A percentile compares a stretch with the other conserved stretches of the same genome.
phyloP scores from a whole-genome alignment of 192 early-diverging fungal species.

The Coemansia sp. region DNA sequence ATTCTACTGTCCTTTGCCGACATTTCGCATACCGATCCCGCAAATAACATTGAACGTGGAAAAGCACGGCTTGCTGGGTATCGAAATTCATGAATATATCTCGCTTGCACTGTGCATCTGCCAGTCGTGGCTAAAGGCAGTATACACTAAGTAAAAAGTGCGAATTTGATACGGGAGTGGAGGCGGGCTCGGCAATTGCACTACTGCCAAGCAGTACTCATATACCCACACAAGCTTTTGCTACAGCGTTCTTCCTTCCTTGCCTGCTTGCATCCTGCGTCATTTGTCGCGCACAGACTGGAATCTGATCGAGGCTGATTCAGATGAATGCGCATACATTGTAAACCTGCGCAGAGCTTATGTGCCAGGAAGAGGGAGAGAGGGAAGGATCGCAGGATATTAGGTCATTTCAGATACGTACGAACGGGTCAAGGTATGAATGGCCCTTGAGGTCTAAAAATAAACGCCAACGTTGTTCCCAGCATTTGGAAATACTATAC shows the following conservation, averaged over 20 bases:
- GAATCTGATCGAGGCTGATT: not conserved
- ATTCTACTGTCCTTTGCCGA: not conserved
- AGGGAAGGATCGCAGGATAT: not conserved
- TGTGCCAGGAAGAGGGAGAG: not conserved
- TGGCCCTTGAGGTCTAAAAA: slow-evolving; percentile 3
- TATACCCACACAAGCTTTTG: no score
- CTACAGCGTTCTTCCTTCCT: not conserved
- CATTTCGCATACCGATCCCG: not conserved
- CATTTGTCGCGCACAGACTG: not conserved
- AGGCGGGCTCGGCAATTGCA: not conserved
- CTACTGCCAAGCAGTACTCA: slow-evolving; percentile 2
- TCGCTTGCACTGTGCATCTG: not conserved
- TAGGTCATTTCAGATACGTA: not conserved
- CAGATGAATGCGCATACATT: not conserved
- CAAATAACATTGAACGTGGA: not conserved
- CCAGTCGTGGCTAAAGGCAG: not conserved
- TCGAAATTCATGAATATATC: not conserved
- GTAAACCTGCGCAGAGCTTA: no score
- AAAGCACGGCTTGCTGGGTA: not conserved
- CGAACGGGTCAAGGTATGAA: not conserved
- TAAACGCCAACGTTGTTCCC: not conserved
- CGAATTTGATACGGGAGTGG: not conserved
- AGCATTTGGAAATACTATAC: slow-evolving; percentile 7
- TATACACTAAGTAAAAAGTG: not conserved
- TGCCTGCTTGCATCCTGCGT: slow-evolving; percentile 1